Conservation (phyloP, 768 basidiomycete species). For the Leucocoprinus birnbaumii region DNA sequence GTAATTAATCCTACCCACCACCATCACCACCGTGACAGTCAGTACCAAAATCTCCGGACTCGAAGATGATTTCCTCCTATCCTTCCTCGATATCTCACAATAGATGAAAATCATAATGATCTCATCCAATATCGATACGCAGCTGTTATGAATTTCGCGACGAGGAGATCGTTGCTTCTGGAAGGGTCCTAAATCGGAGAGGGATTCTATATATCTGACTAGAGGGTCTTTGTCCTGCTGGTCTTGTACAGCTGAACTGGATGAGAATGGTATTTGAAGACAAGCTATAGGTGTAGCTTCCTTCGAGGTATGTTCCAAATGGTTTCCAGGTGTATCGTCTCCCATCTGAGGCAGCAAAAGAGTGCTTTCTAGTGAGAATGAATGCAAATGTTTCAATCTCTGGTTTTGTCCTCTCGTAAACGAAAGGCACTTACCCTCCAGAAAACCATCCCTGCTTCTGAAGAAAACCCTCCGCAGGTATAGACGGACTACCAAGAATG, state of each 20-base stretch:
- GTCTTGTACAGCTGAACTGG: slow-evolving; percentile 16
- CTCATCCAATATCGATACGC: slow-evolving; percentile 25
- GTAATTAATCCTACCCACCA: no score
- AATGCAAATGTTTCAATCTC: no score
- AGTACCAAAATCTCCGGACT: no score
- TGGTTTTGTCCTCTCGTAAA: no score
- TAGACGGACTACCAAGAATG: not conserved
- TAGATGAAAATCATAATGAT: slow-evolving; percentile 31
- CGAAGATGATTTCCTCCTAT: slow-evolving; percentile 20
- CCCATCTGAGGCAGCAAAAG: slow-evolving; percentile 17
- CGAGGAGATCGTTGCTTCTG: slow-evolving; percentile 15
- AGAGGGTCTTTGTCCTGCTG: slow-evolving; percentile 16
- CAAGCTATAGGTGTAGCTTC: not conserved
- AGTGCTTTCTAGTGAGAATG: slow-evolving; percentile 10
- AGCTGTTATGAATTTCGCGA: slow-evolving; percentile 23
- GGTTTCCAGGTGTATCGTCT: slow-evolving; percentile 31
- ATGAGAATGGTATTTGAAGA: not conserved
- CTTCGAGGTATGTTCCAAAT: slow-evolving; percentile 17
- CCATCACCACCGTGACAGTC: no score
- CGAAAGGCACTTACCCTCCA: not conserved
- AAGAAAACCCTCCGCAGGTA: not conserved
- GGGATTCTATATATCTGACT: slow-evolving; percentile 15
- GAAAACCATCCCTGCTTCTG: not conserved
- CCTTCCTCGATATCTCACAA: slow-evolving; percentile 24
- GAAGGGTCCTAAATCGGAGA: slow-evolving; percentile 8